Evolutionary conservation across 2,329 filamentous ascomycete genomes (phyloP).

Genomic region (Curvularia spicifera): DNA sequence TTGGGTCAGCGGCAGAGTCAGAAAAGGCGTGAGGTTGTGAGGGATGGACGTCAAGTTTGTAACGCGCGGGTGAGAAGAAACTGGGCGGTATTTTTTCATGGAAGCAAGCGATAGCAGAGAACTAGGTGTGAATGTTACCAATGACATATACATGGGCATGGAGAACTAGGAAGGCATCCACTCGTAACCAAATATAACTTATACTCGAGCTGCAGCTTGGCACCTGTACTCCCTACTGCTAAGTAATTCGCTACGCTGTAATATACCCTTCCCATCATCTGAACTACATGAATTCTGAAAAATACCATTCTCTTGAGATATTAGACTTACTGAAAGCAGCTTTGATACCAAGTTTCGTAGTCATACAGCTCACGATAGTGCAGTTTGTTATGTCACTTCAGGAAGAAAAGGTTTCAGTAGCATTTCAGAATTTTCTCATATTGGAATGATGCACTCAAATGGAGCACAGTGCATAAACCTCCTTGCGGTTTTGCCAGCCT

Average conservation of each 20-base stretch:
- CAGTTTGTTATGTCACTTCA: not conserved
- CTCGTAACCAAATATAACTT: too few relatives aligned
- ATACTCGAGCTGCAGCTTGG: not conserved
- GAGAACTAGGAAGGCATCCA: too few relatives aligned
- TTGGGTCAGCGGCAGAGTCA: too few relatives aligned
- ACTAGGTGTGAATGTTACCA: too few relatives aligned
- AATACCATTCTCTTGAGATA: not conserved
- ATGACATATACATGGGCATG: too few relatives aligned
- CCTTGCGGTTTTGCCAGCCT: too few relatives aligned
- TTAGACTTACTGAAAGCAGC: not conserved
- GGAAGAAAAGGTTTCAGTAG: too few relatives aligned
- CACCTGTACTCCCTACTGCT: not conserved
- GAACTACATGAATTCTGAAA: not conserved
- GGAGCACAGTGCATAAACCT: not conserved
- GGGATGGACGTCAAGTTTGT: too few relatives aligned
- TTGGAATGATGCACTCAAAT: not conserved
- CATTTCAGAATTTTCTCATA: not conserved
- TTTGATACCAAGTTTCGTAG: too few relatives aligned
- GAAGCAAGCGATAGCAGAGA: too few relatives aligned
- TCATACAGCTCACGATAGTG: not conserved
- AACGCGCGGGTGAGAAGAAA: too few relatives aligned
- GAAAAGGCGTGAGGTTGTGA: not conserved
- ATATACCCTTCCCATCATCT: not conserved
- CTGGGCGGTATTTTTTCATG: too few relatives aligned
- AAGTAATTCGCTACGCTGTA: not conserved